phyloP scores from a whole-genome alignment of 768 basidiomycete genomes.

The Pleurotus pulmonarius region DNA sequence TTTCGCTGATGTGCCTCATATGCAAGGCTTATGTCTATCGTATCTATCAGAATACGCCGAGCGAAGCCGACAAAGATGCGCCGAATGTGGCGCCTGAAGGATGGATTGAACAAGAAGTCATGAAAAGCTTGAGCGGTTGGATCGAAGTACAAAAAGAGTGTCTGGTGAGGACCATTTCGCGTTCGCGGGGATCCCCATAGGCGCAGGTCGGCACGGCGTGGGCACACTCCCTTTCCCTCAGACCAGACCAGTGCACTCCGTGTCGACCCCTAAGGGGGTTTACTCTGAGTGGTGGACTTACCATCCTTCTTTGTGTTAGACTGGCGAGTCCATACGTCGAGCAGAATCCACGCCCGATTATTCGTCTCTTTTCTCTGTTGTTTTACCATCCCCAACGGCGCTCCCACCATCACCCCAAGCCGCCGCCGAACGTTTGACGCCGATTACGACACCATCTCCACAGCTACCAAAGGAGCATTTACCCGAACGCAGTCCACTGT shows the following conservation, averaged over 20 bases:
- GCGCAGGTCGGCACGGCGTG: neutral
- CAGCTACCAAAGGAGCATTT: conserved; percentile 37
- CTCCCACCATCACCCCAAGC: conserved; percentile 20
- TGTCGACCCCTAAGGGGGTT: no score
- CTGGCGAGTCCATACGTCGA: conserved; percentile 30
- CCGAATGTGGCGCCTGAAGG: conserved; percentile 68
- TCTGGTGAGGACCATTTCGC: conserved; percentile 49
- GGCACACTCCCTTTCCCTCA: neutral
- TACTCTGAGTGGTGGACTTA: no score
- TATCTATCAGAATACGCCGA: conserved; percentile 54
- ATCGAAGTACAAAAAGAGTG: conserved; percentile 65
- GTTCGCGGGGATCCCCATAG: neutral
- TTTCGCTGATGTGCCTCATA: conserved; percentile 64
- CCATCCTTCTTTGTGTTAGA: conserved; percentile 23
- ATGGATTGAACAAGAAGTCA: conserved; percentile 71
- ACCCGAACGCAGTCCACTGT: conserved; percentile 53
- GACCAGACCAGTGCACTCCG: no score
- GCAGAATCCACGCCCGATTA: conserved; percentile 39
- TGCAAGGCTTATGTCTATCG: conserved; percentile 69
- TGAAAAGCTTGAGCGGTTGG: conserved; percentile 70
- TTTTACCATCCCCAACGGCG: conserved; percentile 29
- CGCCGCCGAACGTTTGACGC: conserved; percentile 8
- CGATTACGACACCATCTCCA: conserved; percentile 17
- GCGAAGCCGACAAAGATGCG: conserved; percentile 60
- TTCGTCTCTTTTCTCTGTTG: conserved; percentile 41